phyloP scores from a whole-genome alignment of 495 filamentous ascomycete species.

The Annulohypoxylon maeteangense region DNA sequence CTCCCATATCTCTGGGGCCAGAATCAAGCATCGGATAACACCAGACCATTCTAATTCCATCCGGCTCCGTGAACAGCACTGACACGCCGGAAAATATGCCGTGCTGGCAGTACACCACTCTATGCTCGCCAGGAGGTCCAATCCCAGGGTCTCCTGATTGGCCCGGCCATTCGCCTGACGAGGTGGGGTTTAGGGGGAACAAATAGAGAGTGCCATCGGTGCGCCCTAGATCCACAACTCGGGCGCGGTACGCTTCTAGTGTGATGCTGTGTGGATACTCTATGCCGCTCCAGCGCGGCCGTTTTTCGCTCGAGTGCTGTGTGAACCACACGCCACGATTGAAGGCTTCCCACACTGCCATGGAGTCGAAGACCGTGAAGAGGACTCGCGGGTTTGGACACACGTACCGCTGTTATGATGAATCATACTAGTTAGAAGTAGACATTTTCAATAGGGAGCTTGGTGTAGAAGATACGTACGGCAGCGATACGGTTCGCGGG shows the following conservation, averaged over 20 bases:
- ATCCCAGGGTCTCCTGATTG: background rate
- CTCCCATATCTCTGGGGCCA: slow-evolving; percentile 6
- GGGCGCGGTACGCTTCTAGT: slow-evolving; percentile 11
- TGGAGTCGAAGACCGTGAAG: slow-evolving; percentile 7
- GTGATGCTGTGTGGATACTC: slow-evolving; percentile 5
- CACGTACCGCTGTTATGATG: background rate
- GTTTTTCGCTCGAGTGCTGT: background rate
- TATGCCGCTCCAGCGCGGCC: slow-evolving; percentile 20
- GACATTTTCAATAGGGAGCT: background rate
- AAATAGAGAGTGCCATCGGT: background rate
- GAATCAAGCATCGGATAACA: slow-evolving; percentile 8
- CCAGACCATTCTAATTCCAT: slow-evolving; percentile 12
- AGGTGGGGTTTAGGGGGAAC: slow-evolving; percentile 5
- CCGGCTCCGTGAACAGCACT: background rate
- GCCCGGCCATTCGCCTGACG: slow-evolving; percentile 19
- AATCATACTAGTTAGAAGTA: background rate
- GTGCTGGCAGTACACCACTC: slow-evolving; percentile 19
- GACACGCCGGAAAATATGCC: slow-evolving; percentile 26
- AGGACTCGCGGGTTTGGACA: slow-evolving; percentile 16
- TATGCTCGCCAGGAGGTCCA: slow-evolving; percentile 7
- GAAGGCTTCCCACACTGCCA: slow-evolving; percentile 24
- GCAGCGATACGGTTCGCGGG: slow-evolving; percentile 16
- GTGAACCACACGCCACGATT: slow-evolving; percentile 12
- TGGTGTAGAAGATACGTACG: background rate
- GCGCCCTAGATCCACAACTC: slow-evolving; percentile 8